Percentiles rank a stretch among this genome's conserved stretches.
phyloP scores from a whole-genome alignment of 1,139 yeast genomes.

The Hyphopichia buzzinii region DNA sequence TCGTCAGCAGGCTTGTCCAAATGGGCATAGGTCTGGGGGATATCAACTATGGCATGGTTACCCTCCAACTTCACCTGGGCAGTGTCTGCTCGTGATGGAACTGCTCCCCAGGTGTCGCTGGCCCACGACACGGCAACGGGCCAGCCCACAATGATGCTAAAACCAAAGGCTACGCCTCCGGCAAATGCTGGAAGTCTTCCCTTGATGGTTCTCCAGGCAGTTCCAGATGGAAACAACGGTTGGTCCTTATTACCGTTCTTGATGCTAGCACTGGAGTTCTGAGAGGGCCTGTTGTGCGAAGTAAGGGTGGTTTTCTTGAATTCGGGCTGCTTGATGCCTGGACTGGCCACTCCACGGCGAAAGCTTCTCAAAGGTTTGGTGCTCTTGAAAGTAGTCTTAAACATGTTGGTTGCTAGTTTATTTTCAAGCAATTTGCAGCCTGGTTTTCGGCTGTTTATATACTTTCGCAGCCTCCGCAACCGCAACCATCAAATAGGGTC shows the following conservation, averaged over 20 bases:
- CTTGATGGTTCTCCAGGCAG: background rate
- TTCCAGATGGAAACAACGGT: constrained; percentile 4
- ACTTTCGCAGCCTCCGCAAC: background rate
- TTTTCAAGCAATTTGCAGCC: too few relatives aligned
- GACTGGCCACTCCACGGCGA: constrained; percentile 4
- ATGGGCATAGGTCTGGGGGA: constrained; percentile 18
- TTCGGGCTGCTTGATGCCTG: constrained; percentile 3
- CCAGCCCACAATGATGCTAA: constrained; percentile 13
- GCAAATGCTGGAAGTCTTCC: background rate
- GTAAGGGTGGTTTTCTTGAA: constrained; percentile 2
- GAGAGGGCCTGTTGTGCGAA: constrained; percentile 1
- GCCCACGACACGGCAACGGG: constrained; percentile 13
- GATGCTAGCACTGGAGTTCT: constrained; percentile 1
- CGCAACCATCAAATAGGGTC: too few relatives aligned
- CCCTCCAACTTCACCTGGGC: constrained; percentile 15
- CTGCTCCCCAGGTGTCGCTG: constrained; percentile 12
- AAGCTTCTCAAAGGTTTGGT: constrained; percentile 1
- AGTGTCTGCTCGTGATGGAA: constrained; percentile 9
- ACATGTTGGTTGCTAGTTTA: background rate
- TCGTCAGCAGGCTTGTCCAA: constrained; percentile 14
- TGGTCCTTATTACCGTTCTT: constrained; percentile 2
- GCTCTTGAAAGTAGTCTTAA: background rate
- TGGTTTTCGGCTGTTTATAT: too few relatives aligned
- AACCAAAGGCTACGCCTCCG: constrained; percentile 1
- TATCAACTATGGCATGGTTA: constrained; percentile 12